Evolutionary conservation across 164 flowering plant species (phyloP).

Genomic region (Macadamia tetraphylla): DNA sequence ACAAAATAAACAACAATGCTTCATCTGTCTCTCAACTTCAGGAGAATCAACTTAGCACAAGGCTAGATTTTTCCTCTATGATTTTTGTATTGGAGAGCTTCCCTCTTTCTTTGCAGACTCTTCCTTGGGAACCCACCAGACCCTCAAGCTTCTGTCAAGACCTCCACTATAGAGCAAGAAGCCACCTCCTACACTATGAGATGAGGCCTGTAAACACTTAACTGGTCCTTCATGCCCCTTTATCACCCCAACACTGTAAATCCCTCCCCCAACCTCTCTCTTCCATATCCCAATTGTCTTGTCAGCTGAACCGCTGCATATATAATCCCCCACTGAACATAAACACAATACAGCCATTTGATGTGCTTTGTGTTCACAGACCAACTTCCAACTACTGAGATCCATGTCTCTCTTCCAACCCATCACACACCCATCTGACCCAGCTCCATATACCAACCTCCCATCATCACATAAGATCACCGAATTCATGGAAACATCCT

Average conservation of each 20-base stretch:
- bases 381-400: constrained; percentile 41
- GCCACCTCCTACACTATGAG: constrained; percentile 61
- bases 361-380: constrained; percentile 66
- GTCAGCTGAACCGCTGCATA: constrained; percentile 93
- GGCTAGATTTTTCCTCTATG: constrained; percentile 2
- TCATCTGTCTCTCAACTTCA: background rate
- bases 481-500: constrained; percentile 71
- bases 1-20: constrained; percentile 17
- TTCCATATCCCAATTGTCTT: constrained; percentile 76
- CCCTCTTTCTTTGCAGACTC: constrained; percentile 8
- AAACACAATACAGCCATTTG: constrained; percentile 76
- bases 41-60: background rate
- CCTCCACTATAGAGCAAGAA: constrained; percentile 93
- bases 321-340: constrained; percentile 51
- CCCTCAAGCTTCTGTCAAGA: constrained; percentile 81
- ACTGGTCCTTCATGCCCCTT: constrained; percentile 89
- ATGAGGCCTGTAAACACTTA: constrained; percentile 79
- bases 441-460: constrained; percentile 62
- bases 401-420: constrained; percentile 58
- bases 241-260: constrained; percentile 44
- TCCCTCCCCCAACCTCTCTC: constrained; percentile 43
- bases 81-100: constrained; percentile 1
- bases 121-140: constrained; percentile 86
- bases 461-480: constrained; percentile 62
- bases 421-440: constrained; percentile 80